Percentiles rank a stretch among this genome's conserved stretches.
Conservation (phyloP, 2,329 filamentous ascomycete genomes). For the Sporothrix pallida region DNA sequence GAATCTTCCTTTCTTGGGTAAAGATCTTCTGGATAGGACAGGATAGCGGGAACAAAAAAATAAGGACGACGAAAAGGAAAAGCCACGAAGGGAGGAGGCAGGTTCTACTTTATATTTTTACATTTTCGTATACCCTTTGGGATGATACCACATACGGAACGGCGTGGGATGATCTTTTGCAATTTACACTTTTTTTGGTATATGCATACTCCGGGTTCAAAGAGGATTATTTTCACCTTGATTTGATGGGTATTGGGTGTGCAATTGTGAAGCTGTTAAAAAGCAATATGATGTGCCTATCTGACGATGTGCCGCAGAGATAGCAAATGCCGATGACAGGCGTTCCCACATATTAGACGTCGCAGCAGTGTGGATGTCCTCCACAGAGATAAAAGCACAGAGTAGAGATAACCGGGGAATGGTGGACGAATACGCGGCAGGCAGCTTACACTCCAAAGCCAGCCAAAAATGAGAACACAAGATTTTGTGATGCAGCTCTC, state of each 20-base stretch:
- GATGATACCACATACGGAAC: slow-evolving; percentile 25
- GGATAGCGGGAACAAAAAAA: neutral
- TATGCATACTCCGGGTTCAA: neutral
- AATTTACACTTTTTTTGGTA: neutral
- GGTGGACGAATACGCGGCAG: neutral
- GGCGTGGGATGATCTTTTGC: neutral
- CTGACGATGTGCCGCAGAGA: neutral
- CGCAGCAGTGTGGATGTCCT: neutral
- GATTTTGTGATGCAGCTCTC: too few species aligned
- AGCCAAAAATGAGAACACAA: neutral
- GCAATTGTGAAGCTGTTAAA: neutral
- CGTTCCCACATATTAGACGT: neutral
- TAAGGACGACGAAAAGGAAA: neutral
- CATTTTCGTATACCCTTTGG: slow-evolving; percentile 12
- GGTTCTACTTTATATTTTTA: neutral
- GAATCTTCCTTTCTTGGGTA: neutral
- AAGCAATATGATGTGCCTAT: too few species aligned
- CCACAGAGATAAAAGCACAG: neutral
- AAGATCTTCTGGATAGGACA: neutral
- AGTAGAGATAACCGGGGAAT: neutral
- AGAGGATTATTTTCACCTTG: neutral
- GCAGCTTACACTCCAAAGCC: neutral
- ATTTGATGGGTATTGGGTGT: too few species aligned
- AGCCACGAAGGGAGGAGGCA: neutral
- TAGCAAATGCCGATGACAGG: neutral